phyloP scores from a whole-genome alignment of 352 stramenopile genomes.

The Phytopythium chamaehyphon region DNA sequence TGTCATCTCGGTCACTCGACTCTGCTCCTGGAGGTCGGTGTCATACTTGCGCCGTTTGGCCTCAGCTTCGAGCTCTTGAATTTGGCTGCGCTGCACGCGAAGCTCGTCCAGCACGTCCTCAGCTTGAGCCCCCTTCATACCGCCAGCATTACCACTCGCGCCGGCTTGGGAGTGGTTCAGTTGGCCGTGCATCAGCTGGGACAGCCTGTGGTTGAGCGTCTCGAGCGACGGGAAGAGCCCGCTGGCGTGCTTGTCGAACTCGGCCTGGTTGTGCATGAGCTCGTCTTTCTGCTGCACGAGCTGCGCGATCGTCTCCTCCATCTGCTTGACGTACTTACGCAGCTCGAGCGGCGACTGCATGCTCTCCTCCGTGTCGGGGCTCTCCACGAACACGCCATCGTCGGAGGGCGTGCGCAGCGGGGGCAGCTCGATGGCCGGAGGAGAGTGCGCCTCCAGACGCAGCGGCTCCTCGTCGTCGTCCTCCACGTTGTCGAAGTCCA shows the following conservation, averaged over 20 bases:
- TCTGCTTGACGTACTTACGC: slow-evolving; percentile 71
- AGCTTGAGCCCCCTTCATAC: slow-evolving; percentile 22
- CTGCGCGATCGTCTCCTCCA: slow-evolving; percentile 77
- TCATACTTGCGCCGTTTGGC: slow-evolving; percentile 69
- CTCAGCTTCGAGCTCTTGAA: slow-evolving; percentile 72
- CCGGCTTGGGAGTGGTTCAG: slow-evolving; percentile 39
- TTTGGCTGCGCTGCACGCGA: slow-evolving; percentile 59
- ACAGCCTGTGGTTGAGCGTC: slow-evolving; percentile 74
- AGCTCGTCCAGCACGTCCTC: slow-evolving; percentile 72
- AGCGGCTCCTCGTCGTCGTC: slow-evolving; percentile 18
- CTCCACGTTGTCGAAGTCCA: slow-evolving; percentile 66
- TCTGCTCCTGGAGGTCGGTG: slow-evolving; percentile 74
- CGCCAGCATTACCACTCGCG: not conserved
- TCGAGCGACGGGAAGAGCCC: slow-evolving; percentile 79
- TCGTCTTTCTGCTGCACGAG: slow-evolving; percentile 77
- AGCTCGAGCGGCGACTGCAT: slow-evolving; percentile 41
- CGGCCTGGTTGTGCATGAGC: slow-evolving; percentile 63
- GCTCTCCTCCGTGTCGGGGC: slow-evolving; percentile 7
- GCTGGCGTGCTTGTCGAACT: slow-evolving; percentile 83
- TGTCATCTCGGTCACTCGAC: slow-evolving; percentile 62
- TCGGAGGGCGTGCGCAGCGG: slow-evolving; percentile 4
- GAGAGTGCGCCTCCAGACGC: slow-evolving; percentile 4
- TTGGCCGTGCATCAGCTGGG: slow-evolving; percentile 71
- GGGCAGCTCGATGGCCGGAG: not conserved
- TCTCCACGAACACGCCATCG: slow-evolving; percentile 12